Conservation (phyloP, 2,329 filamentous ascomycete genomes). For the Dactylellina leptospora region DNA sequence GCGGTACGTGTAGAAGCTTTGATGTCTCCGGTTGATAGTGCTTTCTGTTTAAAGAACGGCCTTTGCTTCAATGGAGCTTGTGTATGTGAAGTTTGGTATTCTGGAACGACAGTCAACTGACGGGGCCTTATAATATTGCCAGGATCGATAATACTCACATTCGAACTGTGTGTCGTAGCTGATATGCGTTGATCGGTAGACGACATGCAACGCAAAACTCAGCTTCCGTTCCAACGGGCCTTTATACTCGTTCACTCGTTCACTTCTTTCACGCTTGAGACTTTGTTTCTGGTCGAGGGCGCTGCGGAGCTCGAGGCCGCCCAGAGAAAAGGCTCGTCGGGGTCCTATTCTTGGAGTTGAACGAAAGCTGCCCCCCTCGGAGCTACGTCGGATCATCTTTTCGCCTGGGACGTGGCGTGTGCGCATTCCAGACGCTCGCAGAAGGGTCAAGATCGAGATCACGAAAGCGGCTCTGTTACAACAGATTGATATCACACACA, state of each 20-base stretch:
- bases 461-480: slow-evolving; percentile 21
- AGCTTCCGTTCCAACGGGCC: background rate
- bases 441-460: slow-evolving; percentile 8
- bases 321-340: background rate
- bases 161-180: background rate
- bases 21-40: slow-evolving; percentile 2
- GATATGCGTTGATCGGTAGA: slow-evolving; percentile 50
- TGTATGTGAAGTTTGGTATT: slow-evolving; percentile 20
- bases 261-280: no score
- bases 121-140: background rate
- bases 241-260: no score
- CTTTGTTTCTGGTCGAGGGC: no score
- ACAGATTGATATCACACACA: no score
- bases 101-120: slow-evolving; percentile 1
- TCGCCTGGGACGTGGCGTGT: slow-evolving; percentile 8
- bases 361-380: slow-evolving; percentile 17
- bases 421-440: slow-evolving; percentile 17
- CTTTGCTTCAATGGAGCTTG: slow-evolving; percentile 22
- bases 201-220: slow-evolving; percentile 43
- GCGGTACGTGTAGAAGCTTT: slow-evolving; percentile 5
- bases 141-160: slow-evolving; percentile 8
- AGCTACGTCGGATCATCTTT: slow-evolving; percentile 45
- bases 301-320: background rate
- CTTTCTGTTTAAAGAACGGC: slow-evolving; percentile 24
- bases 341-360: slow-evolving; percentile 25